Evolutionary conservation across 306 rosid species (phyloP), one percentile per base, ranked within the genome.

Genomic region (Carpinus fangiana): DNA sequence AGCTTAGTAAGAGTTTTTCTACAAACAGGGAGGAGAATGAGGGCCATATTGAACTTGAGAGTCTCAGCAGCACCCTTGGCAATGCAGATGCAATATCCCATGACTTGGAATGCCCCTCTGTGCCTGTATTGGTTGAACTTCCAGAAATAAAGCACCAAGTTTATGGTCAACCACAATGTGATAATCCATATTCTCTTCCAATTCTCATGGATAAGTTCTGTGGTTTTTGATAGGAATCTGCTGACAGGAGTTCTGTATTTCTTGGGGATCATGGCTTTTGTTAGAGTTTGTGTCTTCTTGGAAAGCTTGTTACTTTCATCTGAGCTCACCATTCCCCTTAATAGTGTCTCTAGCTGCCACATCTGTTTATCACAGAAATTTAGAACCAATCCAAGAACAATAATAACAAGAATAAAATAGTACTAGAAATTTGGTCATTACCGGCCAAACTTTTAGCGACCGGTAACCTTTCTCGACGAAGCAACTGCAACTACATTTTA

Each of bases 1-100:
- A 95, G 82, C 1, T 43, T 81, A 4, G 98, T 95, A 12, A 95
- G 97, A 34, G 93, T 89, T 79, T 90, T 81, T 83, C 98, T 83
- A 78, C 98, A 95, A 79, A 95, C 89, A 70, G 98, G 92, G 43
- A 95, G 72, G 68, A 95, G 89, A 76, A 95, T 84, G 17, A 92
- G 86, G 74, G 98, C 98, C 98, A 95, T 92, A 74, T 95, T 95
- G 85, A 95, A 85, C 84, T 95, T 95, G 50, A 91, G 92, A 55
- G 97, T 92, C 89, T 95, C 98, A 14, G 98, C 98, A 12, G 90
- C 89, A 79, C 98, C 98, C 73, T 95, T 95, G 76, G 98, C 98
- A 17, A 79, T 31, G 84, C 98, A 95, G 47, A 95, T 51, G 69
- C 98, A 95, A 34, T 75, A 46, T 14, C 98, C 98, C 98, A 95